These are phyloP conservation scores for Metschnikowia kunwiensis DNA, from an alignment of 805 yeast genomes.

Conservation along the genomic window DNA sequence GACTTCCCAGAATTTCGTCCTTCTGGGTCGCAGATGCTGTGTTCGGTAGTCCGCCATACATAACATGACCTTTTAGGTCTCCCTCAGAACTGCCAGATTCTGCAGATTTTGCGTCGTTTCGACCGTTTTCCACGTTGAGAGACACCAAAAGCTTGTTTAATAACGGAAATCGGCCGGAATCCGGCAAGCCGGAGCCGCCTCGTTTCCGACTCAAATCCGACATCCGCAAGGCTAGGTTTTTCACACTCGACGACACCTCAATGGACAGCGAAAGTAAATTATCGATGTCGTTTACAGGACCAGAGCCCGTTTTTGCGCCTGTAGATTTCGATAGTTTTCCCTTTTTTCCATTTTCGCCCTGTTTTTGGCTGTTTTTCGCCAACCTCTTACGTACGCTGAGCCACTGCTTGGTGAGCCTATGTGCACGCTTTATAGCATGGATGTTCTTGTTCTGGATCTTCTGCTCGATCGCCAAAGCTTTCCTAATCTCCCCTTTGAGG, in stretches of 20 bases:
- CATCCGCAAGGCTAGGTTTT: slow-evolving; percentile 7
- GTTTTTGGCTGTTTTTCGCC: neutral
- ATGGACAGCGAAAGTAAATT: slow-evolving; percentile 1
- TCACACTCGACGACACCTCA: slow-evolving; percentile 4
- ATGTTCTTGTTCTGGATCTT: slow-evolving; percentile 40
- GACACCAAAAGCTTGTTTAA: neutral
- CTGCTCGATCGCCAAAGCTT: slow-evolving; percentile 36
- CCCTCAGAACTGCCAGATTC: too few species aligned
- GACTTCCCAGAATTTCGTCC: too few species aligned
- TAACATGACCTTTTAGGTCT: too few species aligned
- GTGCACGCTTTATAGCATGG: slow-evolving; percentile 30
- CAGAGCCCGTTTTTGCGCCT: neutral
- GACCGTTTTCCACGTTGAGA: too few species aligned
- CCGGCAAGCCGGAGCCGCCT: slow-evolving; percentile 10
- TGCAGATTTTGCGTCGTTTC: too few species aligned
- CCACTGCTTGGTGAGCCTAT: slow-evolving; percentile 17
- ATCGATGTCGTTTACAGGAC: slow-evolving; percentile 5
- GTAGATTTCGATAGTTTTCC: neutral
- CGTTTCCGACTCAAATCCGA: slow-evolving; percentile 4
- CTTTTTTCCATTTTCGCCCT: neutral
- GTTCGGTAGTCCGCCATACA: too few species aligned
- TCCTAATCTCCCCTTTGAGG: slow-evolving; percentile 32
- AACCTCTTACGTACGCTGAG: slow-evolving; percentile 1
- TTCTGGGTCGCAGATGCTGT: too few species aligned
- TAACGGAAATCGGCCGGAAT: slow-evolving; percentile 8